phyloP scores from a whole-genome alignment of 495 filamentous ascomycete species.

The Podospora didyma region DNA sequence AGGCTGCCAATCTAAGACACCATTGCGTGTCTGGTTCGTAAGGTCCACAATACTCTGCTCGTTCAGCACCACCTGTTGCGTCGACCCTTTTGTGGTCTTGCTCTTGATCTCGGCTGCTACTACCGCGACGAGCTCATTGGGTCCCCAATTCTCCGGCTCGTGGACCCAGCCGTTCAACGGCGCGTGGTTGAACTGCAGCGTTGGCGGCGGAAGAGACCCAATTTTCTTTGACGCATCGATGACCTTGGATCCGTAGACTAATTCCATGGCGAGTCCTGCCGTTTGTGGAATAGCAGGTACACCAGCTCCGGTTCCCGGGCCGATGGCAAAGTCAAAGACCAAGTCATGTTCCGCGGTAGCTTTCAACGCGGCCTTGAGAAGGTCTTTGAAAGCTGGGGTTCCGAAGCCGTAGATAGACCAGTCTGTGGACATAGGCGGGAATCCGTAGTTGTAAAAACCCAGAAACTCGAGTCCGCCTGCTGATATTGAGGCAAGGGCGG shows the following conservation, averaged over 20 bases:
- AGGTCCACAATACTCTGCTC: constrained; percentile 11
- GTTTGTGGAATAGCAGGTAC: constrained; percentile 36
- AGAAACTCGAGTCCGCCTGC: constrained; percentile 29
- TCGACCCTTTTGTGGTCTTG: background rate
- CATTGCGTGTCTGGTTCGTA: background rate
- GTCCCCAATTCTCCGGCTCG: constrained; percentile 35
- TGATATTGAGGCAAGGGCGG: constrained; percentile 8
- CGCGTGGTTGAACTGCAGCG: constrained; percentile 18
- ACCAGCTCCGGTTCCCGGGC: constrained; percentile 46
- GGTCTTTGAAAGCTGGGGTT: constrained; percentile 34
- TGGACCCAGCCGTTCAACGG: constrained; percentile 25
- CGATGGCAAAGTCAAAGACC: constrained; percentile 45
- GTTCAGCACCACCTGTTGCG: background rate
- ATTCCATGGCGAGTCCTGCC: constrained; percentile 38
- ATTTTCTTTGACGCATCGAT: background rate
- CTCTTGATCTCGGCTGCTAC: constrained; percentile 25
- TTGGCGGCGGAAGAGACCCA: constrained; percentile 3
- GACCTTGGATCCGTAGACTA: constrained; percentile 12
- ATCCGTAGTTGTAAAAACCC: constrained; percentile 29
- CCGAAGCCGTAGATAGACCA: constrained; percentile 50
- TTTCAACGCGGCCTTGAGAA: constrained; percentile 35
- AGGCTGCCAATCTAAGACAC: constrained; percentile 8
- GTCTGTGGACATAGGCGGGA: constrained; percentile 23
- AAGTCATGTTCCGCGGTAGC: constrained; percentile 37
- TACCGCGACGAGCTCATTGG: constrained; percentile 30